Evolutionary conservation across 495 filamentous ascomycete genomes (phyloP), one percentile per base, ranked within the genome.

Genomic region (Penicillium roqueforti): DNA sequence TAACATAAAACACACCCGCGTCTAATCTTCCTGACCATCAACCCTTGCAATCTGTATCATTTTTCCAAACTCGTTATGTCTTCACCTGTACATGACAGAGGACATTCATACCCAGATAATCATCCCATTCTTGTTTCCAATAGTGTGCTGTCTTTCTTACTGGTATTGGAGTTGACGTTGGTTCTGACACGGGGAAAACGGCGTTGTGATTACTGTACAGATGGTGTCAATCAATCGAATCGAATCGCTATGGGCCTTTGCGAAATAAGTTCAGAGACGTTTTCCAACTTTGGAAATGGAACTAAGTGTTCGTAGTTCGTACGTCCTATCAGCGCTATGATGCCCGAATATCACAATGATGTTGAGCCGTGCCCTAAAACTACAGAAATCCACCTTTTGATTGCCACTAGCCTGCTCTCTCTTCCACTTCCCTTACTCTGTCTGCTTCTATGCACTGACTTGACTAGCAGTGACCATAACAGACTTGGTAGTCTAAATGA

Each of bases 121-220:
- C 36, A 51, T 54, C 28, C 45, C 31, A 51, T 52, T 32, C 22
- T 16, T 45, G 43, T 44, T 49, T 39, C 22, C 41, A 53, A 51
- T 54, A 37, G 34, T 51, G 42, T 54, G 44, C 19, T 32, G 29
- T 50, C 47, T 44, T 39, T 29, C 9, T 38, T 48, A 32, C 37
- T 37, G 51, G 41, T 41, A 43, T 55, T 51, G 56, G 62, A 53
- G 56, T 65, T 51, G 29, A 14, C 22, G 36, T 53, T 25, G 51
- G 3, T 37, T 47, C 2, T 37, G 37, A 26, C 20, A 8, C 3
- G 23, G 32, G 22, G 36, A 51, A 50, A 50, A 39, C 18, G 56
- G 50, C 28, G 38, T 45, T 57, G 32, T n/a, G 18, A 31, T 11
- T 31, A 55, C 39, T 53, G 43, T 62, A 54, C 23, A 55, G 40